A percentile compares a stretch with the other conserved stretches of the same genome.
Evolutionary conservation across 805 yeast species (phyloP).

Genomic region (Nakazawaea siamensis): DNA sequence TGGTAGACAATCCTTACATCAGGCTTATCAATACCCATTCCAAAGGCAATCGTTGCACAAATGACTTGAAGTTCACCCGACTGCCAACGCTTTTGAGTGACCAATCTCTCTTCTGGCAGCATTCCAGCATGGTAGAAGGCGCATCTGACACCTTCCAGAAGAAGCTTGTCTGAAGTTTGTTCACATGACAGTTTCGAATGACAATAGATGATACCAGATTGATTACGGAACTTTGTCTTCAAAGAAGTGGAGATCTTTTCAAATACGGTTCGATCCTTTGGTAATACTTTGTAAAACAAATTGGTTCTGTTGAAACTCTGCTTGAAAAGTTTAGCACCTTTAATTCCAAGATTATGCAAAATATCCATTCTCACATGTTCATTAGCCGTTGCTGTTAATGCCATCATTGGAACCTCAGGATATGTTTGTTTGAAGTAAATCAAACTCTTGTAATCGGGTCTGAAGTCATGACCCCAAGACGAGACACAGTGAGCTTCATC

Average conservation of each 20-base stretch:
- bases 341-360: slow-evolving; percentile 62
- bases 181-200: slow-evolving; percentile 88
- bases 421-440: slow-evolving; percentile 62
- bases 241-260: slow-evolving; percentile 57
- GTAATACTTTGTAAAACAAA: slow-evolving; percentile 66
- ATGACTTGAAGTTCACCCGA: slow-evolving; percentile 60
- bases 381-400: slow-evolving; percentile 95
- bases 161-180: slow-evolving; percentile 56
- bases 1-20: slow-evolving; percentile 92
- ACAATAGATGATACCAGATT: slow-evolving; percentile 89
- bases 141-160: slow-evolving; percentile 52
- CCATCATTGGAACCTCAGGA: slow-evolving; percentile 86
- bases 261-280: slow-evolving; percentile 48
- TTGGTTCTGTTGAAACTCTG: slow-evolving; percentile 92
- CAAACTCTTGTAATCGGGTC: slow-evolving; percentile 89
- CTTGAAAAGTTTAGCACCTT: slow-evolving; percentile 55
- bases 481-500: slow-evolving; percentile 99
- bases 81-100: slow-evolving; percentile 83
- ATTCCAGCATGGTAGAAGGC: slow-evolving; percentile 94
- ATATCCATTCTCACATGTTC: slow-evolving; percentile 84
- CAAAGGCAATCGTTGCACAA: slow-evolving; percentile 97
- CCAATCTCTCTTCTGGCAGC: slow-evolving; percentile 63
- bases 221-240: slow-evolving; percentile 36
- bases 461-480: slow-evolving; percentile 97
- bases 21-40: slow-evolving; percentile 98